These are phyloP conservation scores for Ophiostoma sp. DNA, from an alignment of 2,329 filamentous ascomycete species.

Conservation along the genomic window DNA sequence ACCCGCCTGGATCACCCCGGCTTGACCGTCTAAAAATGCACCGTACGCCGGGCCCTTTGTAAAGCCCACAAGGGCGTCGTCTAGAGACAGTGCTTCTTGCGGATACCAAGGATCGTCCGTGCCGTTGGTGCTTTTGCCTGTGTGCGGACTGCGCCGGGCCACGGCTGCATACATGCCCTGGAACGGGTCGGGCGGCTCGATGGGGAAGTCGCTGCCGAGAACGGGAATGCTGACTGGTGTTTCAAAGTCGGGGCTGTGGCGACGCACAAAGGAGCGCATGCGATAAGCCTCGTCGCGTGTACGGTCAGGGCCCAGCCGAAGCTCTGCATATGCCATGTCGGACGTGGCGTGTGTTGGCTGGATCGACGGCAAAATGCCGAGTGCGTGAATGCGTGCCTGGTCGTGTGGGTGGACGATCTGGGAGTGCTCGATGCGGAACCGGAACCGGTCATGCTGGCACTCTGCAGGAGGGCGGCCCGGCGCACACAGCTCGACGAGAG, in stretches of 20 bases:
- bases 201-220: slow-evolving; percentile 65
- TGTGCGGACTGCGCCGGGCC: slow-evolving; percentile 53
- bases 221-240: slow-evolving; percentile 31
- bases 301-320: slow-evolving; percentile 52
- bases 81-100: slow-evolving; percentile 53
- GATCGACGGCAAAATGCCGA: slow-evolving; percentile 62
- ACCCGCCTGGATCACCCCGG: slow-evolving; percentile 54
- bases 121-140: slow-evolving; percentile 46
- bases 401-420: slow-evolving; percentile 65
- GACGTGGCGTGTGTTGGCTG: slow-evolving; percentile 68
- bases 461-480: slow-evolving; percentile 29
- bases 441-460: slow-evolving; percentile 28
- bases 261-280: slow-evolving; percentile 55
- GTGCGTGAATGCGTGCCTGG: slow-evolving; percentile 51
- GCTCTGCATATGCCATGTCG: slow-evolving; percentile 62
- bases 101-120: slow-evolving; percentile 52
- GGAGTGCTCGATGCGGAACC: slow-evolving; percentile 65
- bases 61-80: slow-evolving; percentile 58
- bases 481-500: slow-evolving; percentile 51
- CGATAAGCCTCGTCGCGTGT: slow-evolving; percentile 56
- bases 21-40: slow-evolving; percentile 53
- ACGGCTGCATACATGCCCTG: slow-evolving; percentile 65
- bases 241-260: slow-evolving; percentile 11
- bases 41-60: slow-evolving; percentile 54
- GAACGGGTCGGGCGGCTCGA: slow-evolving; percentile 63